Evolutionary conservation across 1,284 basidiomycete genomes (phyloP).

Genomic region (Pseudozyma sp.): DNA sequence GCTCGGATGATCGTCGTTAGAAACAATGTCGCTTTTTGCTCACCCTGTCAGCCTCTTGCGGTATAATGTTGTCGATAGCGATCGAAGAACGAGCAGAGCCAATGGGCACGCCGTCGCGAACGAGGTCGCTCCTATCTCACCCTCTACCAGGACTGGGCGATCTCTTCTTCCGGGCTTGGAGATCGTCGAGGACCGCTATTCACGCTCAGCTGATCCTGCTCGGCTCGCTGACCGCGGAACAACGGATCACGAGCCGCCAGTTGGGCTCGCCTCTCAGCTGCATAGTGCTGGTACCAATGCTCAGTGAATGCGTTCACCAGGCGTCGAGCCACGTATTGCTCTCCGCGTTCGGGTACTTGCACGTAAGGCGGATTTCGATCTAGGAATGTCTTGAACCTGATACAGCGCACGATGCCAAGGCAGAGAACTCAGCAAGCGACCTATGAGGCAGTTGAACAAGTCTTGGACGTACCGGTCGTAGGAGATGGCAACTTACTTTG

Average conservation of each 20-base stretch:
- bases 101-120: too few relatives aligned
- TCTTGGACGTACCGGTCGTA: too few relatives aligned
- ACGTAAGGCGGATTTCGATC: background rate
- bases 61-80: too few relatives aligned
- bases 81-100: too few relatives aligned
- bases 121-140: background rate
- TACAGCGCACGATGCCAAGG: background rate
- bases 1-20: too few relatives aligned
- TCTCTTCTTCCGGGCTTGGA: background rate
- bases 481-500: too few relatives aligned
- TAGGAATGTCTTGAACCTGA: conserved; percentile 16
- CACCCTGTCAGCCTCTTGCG: too few relatives aligned
- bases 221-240: too few relatives aligned
- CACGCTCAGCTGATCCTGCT: too few relatives aligned
- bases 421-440: background rate
- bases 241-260: background rate
- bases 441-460: too few relatives aligned
- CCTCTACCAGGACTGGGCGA: background rate
- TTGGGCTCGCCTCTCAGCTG: conserved; percentile 6
- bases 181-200: too few relatives aligned
- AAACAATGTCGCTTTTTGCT: too few relatives aligned
- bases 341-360: conserved; percentile 2
- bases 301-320: conserved; percentile 24
- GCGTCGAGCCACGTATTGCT: conserved; percentile 25
- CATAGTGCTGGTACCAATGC: background rate